Base-by-base conservation (phyloP, 2,329 filamentous ascomycete species). In the Phoma sp. region DNA sequence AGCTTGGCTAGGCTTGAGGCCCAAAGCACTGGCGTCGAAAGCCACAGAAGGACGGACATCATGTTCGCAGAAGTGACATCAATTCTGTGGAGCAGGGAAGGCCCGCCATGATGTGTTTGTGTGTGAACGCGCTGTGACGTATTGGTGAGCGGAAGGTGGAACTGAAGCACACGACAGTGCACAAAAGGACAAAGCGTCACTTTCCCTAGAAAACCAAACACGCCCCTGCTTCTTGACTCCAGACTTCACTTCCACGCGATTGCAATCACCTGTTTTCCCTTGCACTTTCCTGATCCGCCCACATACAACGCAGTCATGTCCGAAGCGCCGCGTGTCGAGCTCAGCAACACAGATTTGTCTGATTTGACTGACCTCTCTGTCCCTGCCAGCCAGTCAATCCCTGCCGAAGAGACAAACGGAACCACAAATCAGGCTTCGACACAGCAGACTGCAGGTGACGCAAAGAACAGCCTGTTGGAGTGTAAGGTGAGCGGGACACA, bases 401-500 rank as follows among this genome's bases (percentile, higher is more conserved):
- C 18, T 18, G 18, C 18, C 18, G 18, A 18, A 18, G 18, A 18
- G 18, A 18, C 18, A 18, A 23, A 40, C 64, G 43, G 62, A 32
- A 70, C 65, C 63, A 55, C 61, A 22, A 58, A 58, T 45, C 55
- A 57, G 32, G 37, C 55, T 61, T 61, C 61, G 61, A 40, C 52
- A 59, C 52, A 65, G 64, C 51, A 56, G 52, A 51, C 47, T 56
- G 62, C 68, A 32, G 61, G 68, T 61, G 67, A 67, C 54, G 60
- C 69, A 47, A 74, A 75, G 66, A 69, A 75, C 68, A 68, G 64
- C 56, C 62, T 78, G 53, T 44, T 75, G 43, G 70, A 72, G 64
- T 73, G 78, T 80, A 69, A 79, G 78, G 77, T 79, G 68, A 55
- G 77, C 72, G 58, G 58, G 44, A 65, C 59, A 61, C 33, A 49